Conservation (phyloP, 2,329 filamentous ascomycete species). For the Apiospora marii region DNA sequence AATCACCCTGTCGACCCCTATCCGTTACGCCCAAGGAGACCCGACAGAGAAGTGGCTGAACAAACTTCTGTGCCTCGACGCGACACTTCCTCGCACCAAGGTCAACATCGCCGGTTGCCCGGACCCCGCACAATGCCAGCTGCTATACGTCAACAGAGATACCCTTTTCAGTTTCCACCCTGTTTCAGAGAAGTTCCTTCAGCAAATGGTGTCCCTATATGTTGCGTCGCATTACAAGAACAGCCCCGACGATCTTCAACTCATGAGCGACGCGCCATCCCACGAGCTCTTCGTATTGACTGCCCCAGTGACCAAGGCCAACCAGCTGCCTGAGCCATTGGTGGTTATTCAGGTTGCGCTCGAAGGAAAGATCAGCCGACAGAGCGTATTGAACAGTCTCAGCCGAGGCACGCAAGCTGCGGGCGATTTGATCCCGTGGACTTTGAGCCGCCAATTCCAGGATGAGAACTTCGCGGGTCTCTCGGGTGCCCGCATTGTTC, state of each 20-base stretch:
- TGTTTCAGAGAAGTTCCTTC: conserved; percentile 94
- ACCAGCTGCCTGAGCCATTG: conserved; percentile 87
- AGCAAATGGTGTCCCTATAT: conserved; percentile 98
- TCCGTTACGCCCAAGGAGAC: conserved; percentile 91
- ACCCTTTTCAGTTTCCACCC: conserved; percentile 98
- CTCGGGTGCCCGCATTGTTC: conserved; percentile 89
- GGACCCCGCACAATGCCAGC: conserved; percentile 88
- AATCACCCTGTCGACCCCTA: conserved; percentile 92
- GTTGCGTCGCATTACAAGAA: conserved; percentile 93
- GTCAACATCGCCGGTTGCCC: conserved; percentile 80
- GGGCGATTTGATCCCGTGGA: conserved; percentile 96
- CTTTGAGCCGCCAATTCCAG: conserved; percentile 97
- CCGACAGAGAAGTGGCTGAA: conserved; percentile 97
- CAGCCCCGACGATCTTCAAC: conserved; percentile 60
- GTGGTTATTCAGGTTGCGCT: conserved; percentile 94
- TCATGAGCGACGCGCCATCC: conserved; percentile 97
- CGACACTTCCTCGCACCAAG: conserved; percentile 82
- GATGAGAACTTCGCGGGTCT: conserved; percentile 95
- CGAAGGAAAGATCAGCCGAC: conserved; percentile 92
- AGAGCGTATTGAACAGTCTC: conserved; percentile 89
- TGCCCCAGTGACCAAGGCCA: conserved; percentile 80
- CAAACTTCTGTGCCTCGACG: conserved; percentile 90
- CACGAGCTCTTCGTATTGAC: conserved; percentile 96
- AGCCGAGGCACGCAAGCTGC: conserved; percentile 88
- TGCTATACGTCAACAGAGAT: conserved; percentile 94